A percentile compares a stretch with the other conserved stretches of the same genome.
Evolutionary conservation across 345 rosid genomes (phyloP).

Genomic region (Gossypium mustelinum): DNA sequence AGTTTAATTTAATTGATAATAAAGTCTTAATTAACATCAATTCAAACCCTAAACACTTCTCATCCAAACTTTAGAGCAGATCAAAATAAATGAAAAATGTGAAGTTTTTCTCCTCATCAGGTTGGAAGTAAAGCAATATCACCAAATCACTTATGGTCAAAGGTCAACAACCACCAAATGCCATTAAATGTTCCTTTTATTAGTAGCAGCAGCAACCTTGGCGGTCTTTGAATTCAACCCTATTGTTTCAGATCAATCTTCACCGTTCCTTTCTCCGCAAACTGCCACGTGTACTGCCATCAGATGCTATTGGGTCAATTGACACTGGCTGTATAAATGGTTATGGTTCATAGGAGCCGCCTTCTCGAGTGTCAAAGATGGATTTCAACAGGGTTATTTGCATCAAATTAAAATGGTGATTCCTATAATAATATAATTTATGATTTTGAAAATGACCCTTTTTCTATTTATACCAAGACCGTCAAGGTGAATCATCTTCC

Average conservation of each 20-base stretch:
- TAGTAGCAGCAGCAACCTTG: background rate
- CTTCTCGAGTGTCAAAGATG: background rate
- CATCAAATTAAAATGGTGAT: background rate
- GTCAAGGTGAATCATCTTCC: background rate
- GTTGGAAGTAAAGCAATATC: background rate
- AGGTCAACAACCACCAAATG: background rate
- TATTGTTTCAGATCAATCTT: background rate
- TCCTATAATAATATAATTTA: background rate
- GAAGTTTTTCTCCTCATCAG: background rate
- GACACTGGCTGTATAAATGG: background rate
- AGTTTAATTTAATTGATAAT: too few relatives aligned
- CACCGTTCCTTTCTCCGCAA: background rate
- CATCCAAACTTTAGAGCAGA: too few relatives aligned
- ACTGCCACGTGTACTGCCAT: background rate
- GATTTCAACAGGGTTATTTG: slow-evolving; percentile 9
- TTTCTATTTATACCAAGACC: background rate
- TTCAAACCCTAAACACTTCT: too few relatives aligned
- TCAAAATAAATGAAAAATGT: too few relatives aligned
- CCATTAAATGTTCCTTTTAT: background rate
- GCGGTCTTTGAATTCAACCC: background rate
- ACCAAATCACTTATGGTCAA: background rate
- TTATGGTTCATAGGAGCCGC: background rate
- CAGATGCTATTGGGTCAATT: background rate
- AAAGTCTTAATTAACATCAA: too few relatives aligned
- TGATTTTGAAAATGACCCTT: background rate